Base-by-base conservation (phyloP, 352 stramenopile genomes). In the Globisporangium yorkense region DNA sequence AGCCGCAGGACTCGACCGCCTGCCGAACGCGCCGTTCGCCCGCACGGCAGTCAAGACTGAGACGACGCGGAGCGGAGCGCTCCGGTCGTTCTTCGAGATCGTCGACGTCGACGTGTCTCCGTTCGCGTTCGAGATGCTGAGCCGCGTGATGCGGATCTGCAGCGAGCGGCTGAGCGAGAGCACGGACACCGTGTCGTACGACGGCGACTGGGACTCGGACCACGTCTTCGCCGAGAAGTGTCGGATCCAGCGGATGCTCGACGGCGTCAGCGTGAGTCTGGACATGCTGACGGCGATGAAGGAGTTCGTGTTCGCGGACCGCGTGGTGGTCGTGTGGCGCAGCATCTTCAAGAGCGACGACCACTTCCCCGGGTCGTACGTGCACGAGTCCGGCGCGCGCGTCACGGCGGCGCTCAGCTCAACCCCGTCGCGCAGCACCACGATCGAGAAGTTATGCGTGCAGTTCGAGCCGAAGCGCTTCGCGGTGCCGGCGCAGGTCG, bases 281-380 rank as follows among this genome's bases (percentile, higher is more conserved):
- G 37, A 62, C 49, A 31, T 54, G 35, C 51, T 59, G 2, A 15
- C 45, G 3, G 58, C 45, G 43, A 7, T 55, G 13, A 57, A 59
- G 40, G 45, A 54, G 6, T 40, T 51, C 21, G 15, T 18, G 5
- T 49, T 44, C 29, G 21, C 33, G 5, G 51, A 54, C 15, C 45
- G 45, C n/a, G 15, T 51, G 15, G 24, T 64, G 8, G 7, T 43
- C 21, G 51, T 64, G 8, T 64, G 58, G 58, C 43, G 58, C 12
- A 20, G 33, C 18, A 53, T 59, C 5, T 64, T 59, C 27, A 31
- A 45, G 21, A 35, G 58, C 18, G 58, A 59, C 12, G 51, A 16
- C 9, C 51, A 54, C 21, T 64, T 64, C 15, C 51, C 47, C 4
- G 58, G 12, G 7, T 9, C 37, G 20, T 59, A 54, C 44, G 52